These are phyloP conservation scores for Phytophthora tentaculata DNA, from an alignment of 352 stramenopile species.

Conservation along the genomic window DNA sequence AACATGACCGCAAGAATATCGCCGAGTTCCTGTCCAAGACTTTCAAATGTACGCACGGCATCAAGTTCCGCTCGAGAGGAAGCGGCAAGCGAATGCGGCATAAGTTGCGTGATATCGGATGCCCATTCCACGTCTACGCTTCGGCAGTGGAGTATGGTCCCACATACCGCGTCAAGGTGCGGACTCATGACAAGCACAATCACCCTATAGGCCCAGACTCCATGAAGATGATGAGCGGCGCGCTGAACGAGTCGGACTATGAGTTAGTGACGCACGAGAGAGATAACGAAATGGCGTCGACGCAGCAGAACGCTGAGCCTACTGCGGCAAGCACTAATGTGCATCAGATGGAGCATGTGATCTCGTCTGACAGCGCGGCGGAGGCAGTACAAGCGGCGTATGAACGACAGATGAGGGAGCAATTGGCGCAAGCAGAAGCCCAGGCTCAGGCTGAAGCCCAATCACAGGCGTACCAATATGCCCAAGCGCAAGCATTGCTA, in stretches of 20 bases:
- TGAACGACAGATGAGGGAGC: conserved; percentile 35
- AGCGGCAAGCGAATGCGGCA: conserved; percentile 73
- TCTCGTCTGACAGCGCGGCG: conserved; percentile 17
- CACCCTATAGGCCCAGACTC: conserved; percentile 74
- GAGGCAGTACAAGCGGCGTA: conserved; percentile 23
- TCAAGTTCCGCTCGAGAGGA: conserved; percentile 80
- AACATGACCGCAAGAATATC: conserved; percentile 75
- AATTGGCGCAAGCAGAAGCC: conserved; percentile 34
- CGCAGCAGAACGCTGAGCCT: background rate
- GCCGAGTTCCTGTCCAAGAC: conserved; percentile 84
- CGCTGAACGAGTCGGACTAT: conserved; percentile 68
- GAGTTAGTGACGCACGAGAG: conserved; percentile 43
- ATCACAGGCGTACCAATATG: conserved; percentile 43
- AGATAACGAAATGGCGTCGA: conserved; percentile 4
- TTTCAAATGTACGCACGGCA: conserved; percentile 86
- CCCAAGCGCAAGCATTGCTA: conserved; percentile 31
- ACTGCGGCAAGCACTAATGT: conserved; percentile 8
- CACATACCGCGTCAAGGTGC: conserved; percentile 79
- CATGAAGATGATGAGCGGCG: conserved; percentile 54
- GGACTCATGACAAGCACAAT: conserved; percentile 78
- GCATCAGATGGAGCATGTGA: conserved; percentile 37
- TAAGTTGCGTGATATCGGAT: conserved; percentile 76
- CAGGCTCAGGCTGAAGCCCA: conserved; percentile 44
- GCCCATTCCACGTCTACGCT: conserved; percentile 83
- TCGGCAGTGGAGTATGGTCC: conserved; percentile 65